A percentile compares a stretch with the other conserved stretches of the same genome.
Conservation (phyloP, 495 filamentous ascomycete genomes). For the Chaetomidium leptoderma region DNA sequence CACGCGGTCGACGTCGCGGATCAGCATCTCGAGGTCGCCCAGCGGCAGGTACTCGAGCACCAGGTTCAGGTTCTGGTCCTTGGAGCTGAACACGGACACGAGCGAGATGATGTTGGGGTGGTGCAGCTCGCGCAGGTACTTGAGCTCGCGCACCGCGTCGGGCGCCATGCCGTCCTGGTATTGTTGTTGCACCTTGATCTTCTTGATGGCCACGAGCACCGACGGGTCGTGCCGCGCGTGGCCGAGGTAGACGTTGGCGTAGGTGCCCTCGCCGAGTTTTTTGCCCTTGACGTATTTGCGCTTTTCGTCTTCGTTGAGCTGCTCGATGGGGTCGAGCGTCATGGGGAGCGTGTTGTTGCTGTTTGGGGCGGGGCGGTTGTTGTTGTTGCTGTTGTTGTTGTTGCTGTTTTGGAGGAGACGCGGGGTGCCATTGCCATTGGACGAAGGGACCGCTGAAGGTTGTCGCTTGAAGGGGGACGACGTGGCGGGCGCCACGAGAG, state of each 20-base stretch:
- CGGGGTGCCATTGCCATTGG: constrained; percentile 28
- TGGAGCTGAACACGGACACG: constrained; percentile 85
- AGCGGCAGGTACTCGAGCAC: constrained; percentile 89
- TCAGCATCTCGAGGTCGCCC: constrained; percentile 90
- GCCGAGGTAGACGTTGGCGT: constrained; percentile 90
- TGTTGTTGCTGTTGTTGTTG: too few species aligned
- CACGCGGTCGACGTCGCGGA: constrained; percentile 71
- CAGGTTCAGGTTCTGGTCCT: constrained; percentile 84
- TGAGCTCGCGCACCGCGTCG: constrained; percentile 93
- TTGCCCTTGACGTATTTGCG: constrained; percentile 85
- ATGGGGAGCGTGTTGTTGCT: constrained; percentile 13
- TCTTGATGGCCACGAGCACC: constrained; percentile 86
- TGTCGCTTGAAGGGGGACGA: constrained; percentile 26
- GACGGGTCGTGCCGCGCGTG: constrained; percentile 64
- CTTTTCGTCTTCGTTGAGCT: constrained; percentile 83
- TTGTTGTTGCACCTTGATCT: constrained; percentile 91
- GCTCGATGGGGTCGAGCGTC: constrained; percentile 65
- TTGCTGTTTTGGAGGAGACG: too few species aligned
- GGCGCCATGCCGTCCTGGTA: constrained; percentile 78
- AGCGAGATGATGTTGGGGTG: constrained; percentile 95
- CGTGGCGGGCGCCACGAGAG: constrained; percentile 23
- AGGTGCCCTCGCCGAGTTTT: constrained; percentile 94
- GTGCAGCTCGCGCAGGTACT: constrained; percentile 87
- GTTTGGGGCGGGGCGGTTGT: constrained; percentile 16
- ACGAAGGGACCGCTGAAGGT: constrained; percentile 23